phyloP scores from a whole-genome alignment of 495 filamentous ascomycete species.

The Lindgomyces ingoldianus region DNA sequence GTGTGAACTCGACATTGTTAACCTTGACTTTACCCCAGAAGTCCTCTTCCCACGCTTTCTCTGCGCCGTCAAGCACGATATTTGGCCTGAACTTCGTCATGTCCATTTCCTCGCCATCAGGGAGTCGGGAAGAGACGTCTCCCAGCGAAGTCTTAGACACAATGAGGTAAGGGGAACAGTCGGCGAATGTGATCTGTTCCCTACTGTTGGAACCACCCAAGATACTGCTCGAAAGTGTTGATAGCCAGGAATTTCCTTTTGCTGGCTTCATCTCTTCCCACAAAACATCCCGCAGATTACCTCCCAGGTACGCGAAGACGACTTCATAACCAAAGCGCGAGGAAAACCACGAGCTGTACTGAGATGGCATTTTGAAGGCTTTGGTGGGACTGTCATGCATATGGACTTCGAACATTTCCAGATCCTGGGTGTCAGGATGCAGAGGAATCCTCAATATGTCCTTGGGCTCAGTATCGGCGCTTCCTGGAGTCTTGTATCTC shows the following conservation, averaged over 20 bases:
- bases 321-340: slow-evolving; percentile 66
- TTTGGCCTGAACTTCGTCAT: slow-evolving; percentile 85
- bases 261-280: slow-evolving; percentile 49
- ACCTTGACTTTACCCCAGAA: slow-evolving; percentile 70
- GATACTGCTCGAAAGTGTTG: slow-evolving; percentile 47
- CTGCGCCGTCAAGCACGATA: slow-evolving; percentile 67
- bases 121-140: slow-evolving; percentile 63
- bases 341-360: slow-evolving; percentile 75
- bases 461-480: slow-evolving; percentile 30
- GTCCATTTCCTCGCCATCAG: slow-evolving; percentile 59
- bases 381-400: slow-evolving; percentile 66
- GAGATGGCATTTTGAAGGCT: slow-evolving; percentile 66
- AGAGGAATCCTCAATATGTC: slow-evolving; percentile 60
- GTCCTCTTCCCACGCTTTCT: slow-evolving; percentile 75
- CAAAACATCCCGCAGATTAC: slow-evolving; percentile 62
- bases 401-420: slow-evolving; percentile 56
- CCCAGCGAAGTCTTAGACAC: slow-evolving; percentile 68
- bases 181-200: slow-evolving; percentile 69
- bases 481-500: slow-evolving; percentile 52
- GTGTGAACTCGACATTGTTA: slow-evolving; percentile 49
- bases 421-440: slow-evolving; percentile 52
- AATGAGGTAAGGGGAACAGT: slow-evolving; percentile 75
- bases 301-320: slow-evolving; percentile 69
- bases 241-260: slow-evolving; percentile 52
- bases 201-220: slow-evolving; percentile 28